Base-by-base conservation (phyloP, 2,329 filamentous ascomycete species). In the Fusarium pseudocircinatum region DNA sequence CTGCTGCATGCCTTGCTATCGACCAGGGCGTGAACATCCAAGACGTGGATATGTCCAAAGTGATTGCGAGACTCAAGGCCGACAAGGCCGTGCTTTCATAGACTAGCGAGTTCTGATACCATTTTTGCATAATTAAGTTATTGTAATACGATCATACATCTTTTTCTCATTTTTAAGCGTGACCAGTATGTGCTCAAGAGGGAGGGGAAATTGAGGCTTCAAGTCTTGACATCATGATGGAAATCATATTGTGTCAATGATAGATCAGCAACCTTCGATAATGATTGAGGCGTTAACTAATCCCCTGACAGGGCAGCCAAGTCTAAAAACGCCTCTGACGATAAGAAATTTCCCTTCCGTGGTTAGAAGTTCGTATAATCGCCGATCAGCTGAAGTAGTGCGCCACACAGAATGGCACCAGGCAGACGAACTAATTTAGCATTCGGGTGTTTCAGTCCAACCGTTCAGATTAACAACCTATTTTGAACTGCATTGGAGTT, bases 1-100 rank as follows among this genome's bases (percentile, higher is more conserved):
- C 70, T 18, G 71, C 71, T 4, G 71, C 71, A 6, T 67, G 71
- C 20, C 60, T 73, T 57, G 71, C 71, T 7, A 71, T 73, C 18
- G 70, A 73, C 20, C 71, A 73, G 39, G 71, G 70, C 4, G 70
- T 73, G 16, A 50, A 39, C 6, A 58, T 73, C 4, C 71, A 73
- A 32, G 52, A 73, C 36, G 56, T 73, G 18, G 70, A 73, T 52
- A 57, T 56, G 4, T 26, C 40, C 52, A 68, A 42, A 15, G 36
- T 73, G 14, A 68, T 54, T 32, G 70, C 67, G 14, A 67, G 71
- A 47, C 50, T 73, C 6, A 64, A 59, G 32, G 67, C 59, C 6
- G 71, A 73, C 6, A 71, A 71, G 53, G 70, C 73, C 36, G 62
- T 73, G 32, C 66, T 69, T 32, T 69, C 43, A 52, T 13, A 18